Conservation (phyloP, 2,329 filamentous ascomycete species). For the Ophiostoma populinum region DNA sequence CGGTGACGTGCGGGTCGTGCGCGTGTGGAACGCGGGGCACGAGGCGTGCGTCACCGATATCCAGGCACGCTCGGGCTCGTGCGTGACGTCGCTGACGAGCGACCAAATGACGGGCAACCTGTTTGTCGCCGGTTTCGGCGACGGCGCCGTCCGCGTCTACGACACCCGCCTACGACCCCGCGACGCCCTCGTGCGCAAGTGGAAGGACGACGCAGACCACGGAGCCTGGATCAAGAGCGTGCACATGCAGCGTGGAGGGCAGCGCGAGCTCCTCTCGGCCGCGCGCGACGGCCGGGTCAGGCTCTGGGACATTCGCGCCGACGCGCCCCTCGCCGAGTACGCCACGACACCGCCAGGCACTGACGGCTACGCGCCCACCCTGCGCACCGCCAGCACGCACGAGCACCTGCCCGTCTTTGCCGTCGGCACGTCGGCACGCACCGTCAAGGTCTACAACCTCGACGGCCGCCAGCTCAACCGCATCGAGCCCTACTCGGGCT, state of each 20-base stretch:
- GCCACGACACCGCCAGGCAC: conserved; percentile 52
- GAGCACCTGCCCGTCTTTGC: conserved; percentile 95
- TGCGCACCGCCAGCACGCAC: conserved; percentile 79
- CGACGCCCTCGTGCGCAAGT: conserved; percentile 87
- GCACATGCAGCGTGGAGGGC: conserved; percentile 89
- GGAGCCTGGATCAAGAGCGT: conserved; percentile 92
- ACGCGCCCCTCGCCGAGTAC: conserved; percentile 56
- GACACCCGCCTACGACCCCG: conserved; percentile 72
- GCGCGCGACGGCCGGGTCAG: conserved; percentile 87
- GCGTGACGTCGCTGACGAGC: conserved; percentile 87
- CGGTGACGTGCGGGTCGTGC: conserved; percentile 86
- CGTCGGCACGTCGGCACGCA: conserved; percentile 75
- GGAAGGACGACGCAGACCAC: conserved; percentile 72
- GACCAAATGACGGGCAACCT: conserved; percentile 96
- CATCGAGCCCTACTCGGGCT: conserved; percentile 80
- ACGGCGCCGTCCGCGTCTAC: conserved; percentile 86
- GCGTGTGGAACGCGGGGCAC: conserved; percentile 87
- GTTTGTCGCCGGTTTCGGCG: conserved; percentile 90
- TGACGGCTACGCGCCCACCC: conserved; percentile 27
- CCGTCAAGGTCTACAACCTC: conserved; percentile 85
- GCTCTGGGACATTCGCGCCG: conserved; percentile 90
- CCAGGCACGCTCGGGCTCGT: conserved; percentile 81
- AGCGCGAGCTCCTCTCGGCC: conserved; percentile 78
- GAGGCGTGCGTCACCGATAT: conserved; percentile 92
- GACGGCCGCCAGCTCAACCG: conserved; percentile 63